Evolutionary conservation across 2,329 filamentous ascomycete genomes (phyloP), one percentile per base, ranked within the genome.

Genomic region (Beauveria caledonica): DNA sequence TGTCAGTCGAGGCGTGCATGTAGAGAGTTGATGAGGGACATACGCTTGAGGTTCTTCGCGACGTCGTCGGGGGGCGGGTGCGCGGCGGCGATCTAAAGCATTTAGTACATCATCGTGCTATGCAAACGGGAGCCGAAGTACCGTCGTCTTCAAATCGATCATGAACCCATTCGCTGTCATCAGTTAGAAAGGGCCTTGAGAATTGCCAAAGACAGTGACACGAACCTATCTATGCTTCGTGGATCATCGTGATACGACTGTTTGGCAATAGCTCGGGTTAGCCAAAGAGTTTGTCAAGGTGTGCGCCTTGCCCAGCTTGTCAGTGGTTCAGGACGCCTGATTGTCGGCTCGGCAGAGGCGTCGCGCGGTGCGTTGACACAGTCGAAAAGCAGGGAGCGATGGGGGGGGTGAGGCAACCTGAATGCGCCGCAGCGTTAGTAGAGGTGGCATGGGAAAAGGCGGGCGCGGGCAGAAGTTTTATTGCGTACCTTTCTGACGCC

Each of bases 121-220:
- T 46, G 40, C 42, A 53, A n/a, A 33, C 50, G 36, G 58, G 19
- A 19, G 61, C 58, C 70, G 69, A 40, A 42, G 23, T 77, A 82
- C 86, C 81, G 72, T 87, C 83, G 69, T 90, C 89, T 73, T 94
- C 89, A 72, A 86, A 96, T 71, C 86, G 89, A 77, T 96, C 90
- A 73, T 97, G 92, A 67, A 96, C 90, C 92, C 92, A 97, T 79
- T 96, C 92, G 70, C 90, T 90, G 25, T 48, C 60, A 29, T 49
- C 59, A 59, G 52, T 23, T 55, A 19, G 48, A 39, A 53, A 19
- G n/a, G 9, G 8, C 17, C 5, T 33, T 15, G 8, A 42, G 15
- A 10, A 9, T 54, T 15, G 17, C 21, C 39, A 48, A 21, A 10
- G 19, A 11, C 2, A 15, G 7, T 23, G 49, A 10, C 36, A 21